Conservation (phyloP, 1,284 basidiomycete species). For the Leccinum solheimii region DNA sequence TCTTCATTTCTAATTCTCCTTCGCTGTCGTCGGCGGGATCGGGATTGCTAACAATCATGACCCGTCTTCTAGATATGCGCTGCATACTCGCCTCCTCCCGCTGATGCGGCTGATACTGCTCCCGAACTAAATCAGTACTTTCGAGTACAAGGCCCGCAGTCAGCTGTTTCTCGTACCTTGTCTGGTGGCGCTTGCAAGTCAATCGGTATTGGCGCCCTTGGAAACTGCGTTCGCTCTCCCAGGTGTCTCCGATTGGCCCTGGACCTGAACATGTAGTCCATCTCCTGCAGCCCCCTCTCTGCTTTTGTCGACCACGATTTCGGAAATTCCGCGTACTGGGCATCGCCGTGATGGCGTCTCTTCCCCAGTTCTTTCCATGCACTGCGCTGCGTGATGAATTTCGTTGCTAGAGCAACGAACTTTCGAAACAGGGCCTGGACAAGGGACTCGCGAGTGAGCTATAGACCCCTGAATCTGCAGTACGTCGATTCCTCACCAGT, state of each 20-base stretch:
- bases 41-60: conserved; percentile 33
- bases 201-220: conserved; percentile 3
- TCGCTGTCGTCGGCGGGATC: conserved; percentile 32
- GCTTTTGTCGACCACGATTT: conserved; percentile 30
- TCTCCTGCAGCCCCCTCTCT: conserved; percentile 28
- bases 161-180: conserved; percentile 17
- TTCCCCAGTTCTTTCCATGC: conserved; percentile 21
- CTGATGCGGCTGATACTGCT: conserved; percentile 18
- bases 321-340: conserved; percentile 24
- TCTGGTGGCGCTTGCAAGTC: conserved; percentile 15
- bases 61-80: conserved; percentile 24
- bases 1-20: conserved; percentile 24
- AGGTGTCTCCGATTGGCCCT: conserved; percentile 14
- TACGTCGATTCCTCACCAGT: conserved; percentile 28
- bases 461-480: conserved; percentile 7
- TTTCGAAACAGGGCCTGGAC: conserved; percentile 26
- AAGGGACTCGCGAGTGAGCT: conserved; percentile 16
- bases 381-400: conserved; percentile 23
- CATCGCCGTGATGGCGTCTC: conserved; percentile 11
- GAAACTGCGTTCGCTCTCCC: conserved; percentile 11
- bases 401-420: conserved; percentile 27
- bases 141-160: neutral
- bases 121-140: conserved; percentile 14
- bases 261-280: conserved; percentile 24
- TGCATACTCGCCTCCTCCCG: conserved; percentile 17